A percentile compares a stretch with the other conserved stretches of the same genome.
These are phyloP conservation scores for Candida nemodendra DNA, from an alignment of 805 yeast species.

Conservation along the genomic window DNA sequence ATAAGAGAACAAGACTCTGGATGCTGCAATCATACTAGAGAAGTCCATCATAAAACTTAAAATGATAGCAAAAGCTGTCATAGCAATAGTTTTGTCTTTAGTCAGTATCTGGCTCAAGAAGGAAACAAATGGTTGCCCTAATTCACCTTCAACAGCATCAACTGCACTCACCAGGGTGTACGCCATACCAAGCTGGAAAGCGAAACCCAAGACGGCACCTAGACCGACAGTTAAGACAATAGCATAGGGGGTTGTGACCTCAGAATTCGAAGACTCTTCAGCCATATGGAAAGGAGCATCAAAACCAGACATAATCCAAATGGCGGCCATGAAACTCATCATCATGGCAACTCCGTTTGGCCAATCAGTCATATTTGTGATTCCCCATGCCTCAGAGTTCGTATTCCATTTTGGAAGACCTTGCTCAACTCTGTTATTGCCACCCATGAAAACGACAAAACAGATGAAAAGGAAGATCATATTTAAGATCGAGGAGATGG, in stretches of 20 bases:
- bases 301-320: slow-evolving; percentile 74
- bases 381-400: slow-evolving; percentile 51
- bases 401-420: slow-evolving; percentile 49
- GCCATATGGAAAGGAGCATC: slow-evolving; percentile 74
- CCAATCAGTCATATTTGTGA: slow-evolving; percentile 58
- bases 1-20: slow-evolving; percentile 65
- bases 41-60: slow-evolving; percentile 51
- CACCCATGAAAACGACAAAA: slow-evolving; percentile 52
- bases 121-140: slow-evolving; percentile 61
- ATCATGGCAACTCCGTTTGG: slow-evolving; percentile 60
- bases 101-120: slow-evolving; percentile 50
- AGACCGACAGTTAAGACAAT: slow-evolving; percentile 55
- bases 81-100: slow-evolving; percentile 39
- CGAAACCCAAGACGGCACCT: slow-evolving; percentile 57
- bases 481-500: slow-evolving; percentile 49
- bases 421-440: slow-evolving; percentile 38
- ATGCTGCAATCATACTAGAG: slow-evolving; percentile 63
- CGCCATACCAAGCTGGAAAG: slow-evolving; percentile 58
- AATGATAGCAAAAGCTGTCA: slow-evolving; percentile 44
- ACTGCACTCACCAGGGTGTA: slow-evolving; percentile 55
- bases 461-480: slow-evolving; percentile 49
- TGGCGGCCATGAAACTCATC: slow-evolving; percentile 58
- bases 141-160: slow-evolving; percentile 44
- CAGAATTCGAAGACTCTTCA: slow-evolving; percentile 70
- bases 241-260: slow-evolving; percentile 64